phyloP scores from a whole-genome alignment of 768 basidiomycete species.

The Leucocoprinus birnbaumii region DNA sequence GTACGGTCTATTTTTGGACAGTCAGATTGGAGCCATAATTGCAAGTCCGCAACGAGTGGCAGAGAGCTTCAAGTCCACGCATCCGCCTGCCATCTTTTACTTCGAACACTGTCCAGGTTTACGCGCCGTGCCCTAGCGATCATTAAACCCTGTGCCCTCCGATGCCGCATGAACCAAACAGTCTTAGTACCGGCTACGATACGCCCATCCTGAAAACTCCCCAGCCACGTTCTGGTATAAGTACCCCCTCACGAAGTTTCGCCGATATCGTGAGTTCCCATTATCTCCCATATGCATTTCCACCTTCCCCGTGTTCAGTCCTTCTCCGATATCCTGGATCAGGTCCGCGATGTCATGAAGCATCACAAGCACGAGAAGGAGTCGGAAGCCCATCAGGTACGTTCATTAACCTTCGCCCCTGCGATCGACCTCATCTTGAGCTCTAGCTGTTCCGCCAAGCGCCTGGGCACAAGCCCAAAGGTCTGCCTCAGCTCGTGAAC shows the following conservation, averaged over 20 bases:
- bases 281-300: conserved; percentile 36
- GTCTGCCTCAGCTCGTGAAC: conserved; percentile 68
- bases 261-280: conserved; percentile 25
- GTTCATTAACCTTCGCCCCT: conserved; percentile 10
- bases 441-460: conserved; percentile 71
- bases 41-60: not conserved
- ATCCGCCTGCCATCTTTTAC: not conserved
- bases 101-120: conserved; percentile 3
- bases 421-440: conserved; percentile 5
- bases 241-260: conserved; percentile 23
- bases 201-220: conserved; percentile 15
- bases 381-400: conserved; percentile 84
- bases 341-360: conserved; percentile 70
- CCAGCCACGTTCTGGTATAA: conserved; percentile 21
- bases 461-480: conserved; percentile 68
- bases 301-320: conserved; percentile 42
- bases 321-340: conserved; percentile 44
- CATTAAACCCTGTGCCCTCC: conserved; percentile 9
- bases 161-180: conserved; percentile 1
- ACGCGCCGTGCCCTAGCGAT: too few species aligned
- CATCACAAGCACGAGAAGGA: conserved; percentile 75
- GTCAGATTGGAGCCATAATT: not conserved
- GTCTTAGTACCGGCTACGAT: conserved; percentile 19
- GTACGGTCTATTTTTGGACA: not conserved
- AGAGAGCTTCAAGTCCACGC: not conserved